A percentile compares a stretch with the other conserved stretches of the same genome.
phyloP scores from a whole-genome alignment of 192 early-diverging fungal genomes.

The Entomortierella chlamydospora region DNA sequence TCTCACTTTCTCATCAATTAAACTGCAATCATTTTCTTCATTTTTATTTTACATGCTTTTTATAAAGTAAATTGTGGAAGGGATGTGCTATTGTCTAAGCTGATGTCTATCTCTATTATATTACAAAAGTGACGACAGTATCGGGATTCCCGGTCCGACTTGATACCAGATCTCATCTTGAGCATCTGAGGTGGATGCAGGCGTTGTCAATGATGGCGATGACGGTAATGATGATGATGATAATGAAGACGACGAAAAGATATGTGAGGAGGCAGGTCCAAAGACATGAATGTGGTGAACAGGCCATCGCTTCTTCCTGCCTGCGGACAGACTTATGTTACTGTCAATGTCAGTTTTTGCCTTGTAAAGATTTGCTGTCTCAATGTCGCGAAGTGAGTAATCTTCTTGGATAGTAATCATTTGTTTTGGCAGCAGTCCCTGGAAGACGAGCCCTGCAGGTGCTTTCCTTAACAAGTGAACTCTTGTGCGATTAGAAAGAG shows the following conservation, averaged over 20 bases:
- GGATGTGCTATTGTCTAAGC: too few species aligned
- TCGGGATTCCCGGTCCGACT: conserved; percentile 21
- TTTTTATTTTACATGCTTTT: too few species aligned
- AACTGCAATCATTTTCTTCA: too few species aligned
- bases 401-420: conserved; percentile 26
- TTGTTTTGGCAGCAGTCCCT: conserved; percentile 31
- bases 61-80: too few species aligned
- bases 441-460: conserved; percentile 5
- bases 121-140: conserved; percentile 5
- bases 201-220: neutral
- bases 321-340: neutral
- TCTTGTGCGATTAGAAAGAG: neutral
- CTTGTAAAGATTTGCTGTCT: neutral
- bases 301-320: conserved; percentile 27
- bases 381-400: neutral
- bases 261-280: neutral
- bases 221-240: neutral
- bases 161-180: conserved; percentile 34
- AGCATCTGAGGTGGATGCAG: neutral
- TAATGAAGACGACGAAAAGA: neutral
- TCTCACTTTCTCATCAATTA: too few species aligned
- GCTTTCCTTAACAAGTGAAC: conserved; percentile 31
- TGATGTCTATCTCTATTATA: too few species aligned
- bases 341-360: too few species aligned
- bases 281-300: conserved; percentile 34